Base-by-base conservation (phyloP, 1,139 yeast genomes). In the Nakaseomyces sp. region DNA sequence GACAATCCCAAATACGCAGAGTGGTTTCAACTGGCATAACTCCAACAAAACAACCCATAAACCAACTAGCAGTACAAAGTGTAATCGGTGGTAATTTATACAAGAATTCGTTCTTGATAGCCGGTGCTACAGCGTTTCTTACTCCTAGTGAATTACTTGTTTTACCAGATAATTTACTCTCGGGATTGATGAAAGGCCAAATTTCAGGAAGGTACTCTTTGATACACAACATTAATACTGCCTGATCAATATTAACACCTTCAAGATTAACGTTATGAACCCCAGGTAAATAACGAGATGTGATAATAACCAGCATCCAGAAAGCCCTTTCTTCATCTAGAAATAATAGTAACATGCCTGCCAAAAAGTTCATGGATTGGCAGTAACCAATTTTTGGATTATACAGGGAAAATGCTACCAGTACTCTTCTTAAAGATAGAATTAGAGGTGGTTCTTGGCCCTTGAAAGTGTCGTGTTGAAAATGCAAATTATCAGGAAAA, bases 211-310 rank as follows among this genome's bases (percentile, higher is more conserved):
- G 68, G 48, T 85, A 81, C 57, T 91, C 95, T 52, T 81, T 77
- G 22, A 89, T 71, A 54, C 95, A 84, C 30, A 89, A 70, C 86
- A 91, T 82, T 44, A 91, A 67, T 2, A 91, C 95, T 7, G 97
- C 98, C 61, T 91, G 98, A 59, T 91, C 95, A 17, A 93, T 76
- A 58, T 87, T 91, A 17, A 91, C 96, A 33, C 97, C 98, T 66
- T 91, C 97, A 16, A 91, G 68, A 54, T 82, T 81, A 20, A 86
- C 76, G 48, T 89, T 91, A 64, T 91, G 98, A 13, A 89, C 89
- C 8, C 95, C 94, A 0, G 97, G 96, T 24, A 93, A 72, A 50
- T 84, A 85, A 44, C 81, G 67, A 46, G 88, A 91, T 0, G 96
- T 87, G 40, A 89, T 76, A 24, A 88, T 85, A 3, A 87, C 95